These are phyloP conservation scores for Teratosphaeria gauchensis DNA, from an alignment of 2,329 filamentous ascomycete species.

Conservation along the genomic window DNA sequence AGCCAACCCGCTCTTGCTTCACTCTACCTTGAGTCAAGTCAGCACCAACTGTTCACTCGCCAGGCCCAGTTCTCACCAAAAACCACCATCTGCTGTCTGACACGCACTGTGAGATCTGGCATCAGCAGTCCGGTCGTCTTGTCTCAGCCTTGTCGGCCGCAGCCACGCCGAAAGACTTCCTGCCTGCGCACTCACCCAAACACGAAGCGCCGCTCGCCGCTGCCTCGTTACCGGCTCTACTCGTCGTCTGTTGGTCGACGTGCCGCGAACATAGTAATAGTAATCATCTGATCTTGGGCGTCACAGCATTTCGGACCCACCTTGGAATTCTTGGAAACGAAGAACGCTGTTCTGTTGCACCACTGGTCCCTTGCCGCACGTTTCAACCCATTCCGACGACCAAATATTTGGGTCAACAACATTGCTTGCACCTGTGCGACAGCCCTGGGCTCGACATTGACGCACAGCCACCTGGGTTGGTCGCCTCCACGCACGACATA, in stretches of 20 bases:
- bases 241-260: neutral
- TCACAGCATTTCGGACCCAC: neutral
- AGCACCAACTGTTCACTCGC: neutral
- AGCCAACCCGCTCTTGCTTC: neutral
- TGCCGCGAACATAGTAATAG: neutral
- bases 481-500: neutral
- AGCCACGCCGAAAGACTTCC: neutral
- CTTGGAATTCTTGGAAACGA: neutral
- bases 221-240: neutral
- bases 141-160: neutral
- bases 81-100: neutral
- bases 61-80: neutral
- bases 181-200: neutral
- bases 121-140: neutral
- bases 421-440: neutral
- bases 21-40: neutral
- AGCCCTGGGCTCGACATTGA: neutral
- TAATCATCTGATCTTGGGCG: neutral
- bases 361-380: neutral
- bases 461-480: neutral
- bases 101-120: neutral
- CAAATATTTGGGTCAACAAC: neutral
- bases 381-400: neutral
- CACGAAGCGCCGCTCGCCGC: neutral
- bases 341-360: neutral